These are phyloP conservation scores for Chlorella sp. DNA, from an alignment of 139 green algal species.

Conservation along the genomic window DNA sequence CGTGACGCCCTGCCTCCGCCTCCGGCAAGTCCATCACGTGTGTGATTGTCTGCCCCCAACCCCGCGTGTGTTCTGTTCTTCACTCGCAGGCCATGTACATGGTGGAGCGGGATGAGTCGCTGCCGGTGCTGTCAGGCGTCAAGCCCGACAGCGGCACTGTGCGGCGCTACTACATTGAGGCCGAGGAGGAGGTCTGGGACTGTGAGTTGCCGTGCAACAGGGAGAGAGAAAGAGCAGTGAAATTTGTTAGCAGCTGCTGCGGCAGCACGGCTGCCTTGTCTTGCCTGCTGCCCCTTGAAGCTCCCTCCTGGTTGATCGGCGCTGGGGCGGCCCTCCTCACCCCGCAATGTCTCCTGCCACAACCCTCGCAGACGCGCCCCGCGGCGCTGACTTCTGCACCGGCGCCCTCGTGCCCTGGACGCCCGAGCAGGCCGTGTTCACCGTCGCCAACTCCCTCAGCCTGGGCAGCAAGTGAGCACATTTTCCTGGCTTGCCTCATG, in stretches of 20 bases:
- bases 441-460: slow-evolving; percentile 32
- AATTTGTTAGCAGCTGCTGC: too few species aligned
- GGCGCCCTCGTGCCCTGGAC: slow-evolving; percentile 42
- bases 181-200: slow-evolving; percentile 61
- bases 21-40: too few species aligned
- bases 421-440: slow-evolving; percentile 49
- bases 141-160: neutral
- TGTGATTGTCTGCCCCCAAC: too few species aligned
- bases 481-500: neutral
- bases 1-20: too few species aligned
- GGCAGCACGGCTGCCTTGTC: too few species aligned
- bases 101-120: neutral
- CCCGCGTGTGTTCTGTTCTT: too few species aligned
- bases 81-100: slow-evolving; percentile 51
- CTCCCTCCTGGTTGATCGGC: too few species aligned
- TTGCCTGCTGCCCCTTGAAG: too few species aligned
- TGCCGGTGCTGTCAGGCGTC: neutral
- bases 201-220: too few species aligned
- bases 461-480: slow-evolving; percentile 52
- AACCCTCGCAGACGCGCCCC: slow-evolving; percentile 19
- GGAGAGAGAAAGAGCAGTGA: too few species aligned
- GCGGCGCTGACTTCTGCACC: slow-evolving; percentile 54
- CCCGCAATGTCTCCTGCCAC: too few species aligned
- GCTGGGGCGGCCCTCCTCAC: too few species aligned
- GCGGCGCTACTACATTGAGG: slow-evolving; percentile 66